A percentile compares a stretch with the other conserved stretches of the same genome.
Evolutionary conservation across 768 basidiomycete genomes (phyloP).

Genomic region (Mycena pura): DNA sequence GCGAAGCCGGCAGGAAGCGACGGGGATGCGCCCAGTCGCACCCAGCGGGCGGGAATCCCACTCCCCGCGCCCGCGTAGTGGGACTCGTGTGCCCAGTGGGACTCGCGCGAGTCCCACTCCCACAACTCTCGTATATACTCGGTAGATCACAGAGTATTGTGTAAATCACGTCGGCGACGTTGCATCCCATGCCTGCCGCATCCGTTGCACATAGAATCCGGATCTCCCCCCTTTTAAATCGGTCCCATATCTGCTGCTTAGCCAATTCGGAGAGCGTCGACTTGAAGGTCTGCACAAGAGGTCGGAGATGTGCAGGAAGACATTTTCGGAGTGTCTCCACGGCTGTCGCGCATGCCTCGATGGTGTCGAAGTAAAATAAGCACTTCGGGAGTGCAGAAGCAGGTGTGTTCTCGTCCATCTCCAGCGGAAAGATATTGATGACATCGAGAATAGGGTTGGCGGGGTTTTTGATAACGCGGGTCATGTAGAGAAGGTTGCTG

Average conservation of each 20-base stretch:
- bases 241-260: conserved; percentile 25
- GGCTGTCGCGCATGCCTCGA: conserved; percentile 13
- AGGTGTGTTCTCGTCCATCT: conserved; percentile 10
- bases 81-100: too few species aligned
- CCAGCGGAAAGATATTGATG: conserved; percentile 26
- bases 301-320: conserved; percentile 29
- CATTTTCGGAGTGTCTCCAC: conserved; percentile 22
- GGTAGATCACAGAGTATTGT: too few species aligned
- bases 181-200: too few species aligned
- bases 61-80: too few species aligned
- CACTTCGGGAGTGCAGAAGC: conserved; percentile 21
- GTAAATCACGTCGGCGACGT: too few species aligned
- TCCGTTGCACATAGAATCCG: conserved; percentile 26
- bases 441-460: conserved; percentile 23
- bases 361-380: conserved; percentile 31
- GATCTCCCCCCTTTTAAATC: conserved; percentile 21
- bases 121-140: too few species aligned
- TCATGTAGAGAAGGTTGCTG: conserved; percentile 22
- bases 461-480: background rate
- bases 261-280: conserved; percentile 22
- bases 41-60: too few species aligned
- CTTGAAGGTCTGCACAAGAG: conserved; percentile 26
- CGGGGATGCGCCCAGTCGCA: too few species aligned
- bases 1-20: too few species aligned
- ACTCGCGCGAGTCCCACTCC: too few species aligned